These are phyloP conservation scores for Zea mays DNA, from an alignment of 176 grass and related monocot species.

Conservation along the genomic window DNA sequence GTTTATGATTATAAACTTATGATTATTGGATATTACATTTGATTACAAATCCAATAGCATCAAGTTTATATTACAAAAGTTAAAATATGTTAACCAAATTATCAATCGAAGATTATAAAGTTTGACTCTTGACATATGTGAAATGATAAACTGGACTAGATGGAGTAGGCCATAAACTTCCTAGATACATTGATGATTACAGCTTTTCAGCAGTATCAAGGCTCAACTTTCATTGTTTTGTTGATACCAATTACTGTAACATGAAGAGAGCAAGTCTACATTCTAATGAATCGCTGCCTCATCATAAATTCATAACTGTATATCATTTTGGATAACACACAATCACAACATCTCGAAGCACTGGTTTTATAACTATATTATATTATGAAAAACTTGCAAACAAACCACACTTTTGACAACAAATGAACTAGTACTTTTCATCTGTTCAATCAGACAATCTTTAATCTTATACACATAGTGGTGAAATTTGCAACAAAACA, in stretches of 20 bases:
- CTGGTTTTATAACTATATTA: background rate
- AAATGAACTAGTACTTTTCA: slow-evolving; percentile 7
- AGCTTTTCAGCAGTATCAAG: background rate
- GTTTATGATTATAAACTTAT: too few species aligned
- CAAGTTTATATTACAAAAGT: too few species aligned
- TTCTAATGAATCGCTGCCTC: background rate
- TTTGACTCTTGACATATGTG: too few species aligned
- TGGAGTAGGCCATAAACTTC: background rate
- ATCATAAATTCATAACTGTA: background rate
- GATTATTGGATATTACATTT: too few species aligned
- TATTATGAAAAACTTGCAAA: background rate
- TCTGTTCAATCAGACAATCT: background rate
- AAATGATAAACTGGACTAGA: too few species aligned
- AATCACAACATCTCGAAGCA: background rate
- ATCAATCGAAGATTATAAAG: too few species aligned
- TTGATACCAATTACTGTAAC: background rate
- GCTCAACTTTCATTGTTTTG: background rate
- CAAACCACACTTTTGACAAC: background rate
- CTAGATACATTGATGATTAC: background rate
- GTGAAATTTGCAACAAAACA: background rate
- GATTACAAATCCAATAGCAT: too few species aligned
- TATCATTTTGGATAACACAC: background rate
- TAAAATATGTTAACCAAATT: too few species aligned
- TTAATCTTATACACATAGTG: slow-evolving; percentile 5
- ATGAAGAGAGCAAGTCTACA: background rate